A percentile compares a stretch with the other conserved stretches of the same genome.
phyloP scores from a whole-genome alignment of 768 basidiomycete genomes.

The Boletus insuetus region DNA sequence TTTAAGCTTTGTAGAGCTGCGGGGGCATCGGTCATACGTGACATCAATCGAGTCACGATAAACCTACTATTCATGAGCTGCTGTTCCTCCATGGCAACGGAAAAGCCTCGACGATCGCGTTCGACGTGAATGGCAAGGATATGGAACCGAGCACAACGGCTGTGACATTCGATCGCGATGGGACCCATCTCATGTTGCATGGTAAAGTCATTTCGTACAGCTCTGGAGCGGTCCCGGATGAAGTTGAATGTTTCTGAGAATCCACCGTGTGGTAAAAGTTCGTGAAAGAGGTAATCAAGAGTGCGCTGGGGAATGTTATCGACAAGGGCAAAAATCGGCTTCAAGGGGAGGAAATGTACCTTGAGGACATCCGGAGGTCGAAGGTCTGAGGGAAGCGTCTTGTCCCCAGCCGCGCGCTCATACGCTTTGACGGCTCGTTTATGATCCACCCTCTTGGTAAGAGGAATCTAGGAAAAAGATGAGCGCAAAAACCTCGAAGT shows the following conservation, averaged over 20 bases:
- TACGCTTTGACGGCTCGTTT: constrained; percentile 90
- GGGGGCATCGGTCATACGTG: not conserved
- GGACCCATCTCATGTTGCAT: constrained; percentile 82
- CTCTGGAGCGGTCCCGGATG: constrained; percentile 87
- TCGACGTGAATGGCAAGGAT: constrained; percentile 75
- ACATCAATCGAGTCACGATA: not conserved
- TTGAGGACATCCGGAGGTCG: constrained; percentile 83
- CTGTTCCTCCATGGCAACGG: constrained; percentile 75
- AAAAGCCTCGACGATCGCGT: constrained; percentile 56
- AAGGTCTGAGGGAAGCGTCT: constrained; percentile 87
- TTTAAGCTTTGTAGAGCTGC: constrained; percentile 90
- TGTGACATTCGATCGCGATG: constrained; percentile 84
- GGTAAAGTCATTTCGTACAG: constrained; percentile 91
- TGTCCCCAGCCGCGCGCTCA: constrained; percentile 92
- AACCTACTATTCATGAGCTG: constrained; percentile 87
- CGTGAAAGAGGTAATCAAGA: constrained; percentile 88
- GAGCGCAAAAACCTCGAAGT: constrained; percentile 24
- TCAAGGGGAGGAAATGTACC: constrained; percentile 37
- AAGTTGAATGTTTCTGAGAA: constrained; percentile 75
- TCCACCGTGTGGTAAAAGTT: constrained; percentile 67
- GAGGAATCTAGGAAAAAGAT: constrained; percentile 59
- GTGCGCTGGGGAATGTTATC: constrained; percentile 54
- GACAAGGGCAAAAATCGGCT: not conserved
- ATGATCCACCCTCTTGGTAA: constrained; percentile 84
- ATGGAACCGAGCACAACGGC: constrained; percentile 92